Conservation (phyloP, 1,284 basidiomycete genomes). For the Sporisorium sorghi region DNA sequence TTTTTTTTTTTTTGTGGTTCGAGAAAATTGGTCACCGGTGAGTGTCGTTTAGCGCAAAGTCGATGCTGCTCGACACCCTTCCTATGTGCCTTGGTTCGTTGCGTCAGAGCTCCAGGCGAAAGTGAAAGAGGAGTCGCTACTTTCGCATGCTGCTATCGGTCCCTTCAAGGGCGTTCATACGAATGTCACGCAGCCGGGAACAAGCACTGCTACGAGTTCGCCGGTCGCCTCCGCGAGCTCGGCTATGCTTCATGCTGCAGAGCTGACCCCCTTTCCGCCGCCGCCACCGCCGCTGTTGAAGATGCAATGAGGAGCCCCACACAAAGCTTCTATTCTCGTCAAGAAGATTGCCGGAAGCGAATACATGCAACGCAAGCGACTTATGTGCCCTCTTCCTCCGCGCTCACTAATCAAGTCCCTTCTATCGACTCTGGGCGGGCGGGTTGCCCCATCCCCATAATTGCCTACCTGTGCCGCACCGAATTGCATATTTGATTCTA, state of each 20-base stretch:
- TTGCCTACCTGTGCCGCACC: too few species aligned
- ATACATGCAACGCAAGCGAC: not conserved
- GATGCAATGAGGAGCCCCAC: constrained; percentile 1
- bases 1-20: not conserved
- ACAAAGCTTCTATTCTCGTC: not conserved
- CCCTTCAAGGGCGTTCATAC: too few species aligned
- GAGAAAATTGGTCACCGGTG: not conserved
- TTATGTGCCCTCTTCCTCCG: not conserved
- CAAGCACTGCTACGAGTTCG: not conserved
- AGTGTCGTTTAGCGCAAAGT: not conserved
- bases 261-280: not conserved
- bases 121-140: not conserved
- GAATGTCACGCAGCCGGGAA: too few species aligned
- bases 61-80: not conserved
- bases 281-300: not conserved
- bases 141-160: too few species aligned
- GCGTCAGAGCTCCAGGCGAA: too few species aligned
- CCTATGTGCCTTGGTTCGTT: not conserved
- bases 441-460: too few species aligned
- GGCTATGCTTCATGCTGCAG: constrained; percentile 1
- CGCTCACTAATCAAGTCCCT: too few species aligned
- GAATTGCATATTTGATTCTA: too few species aligned
- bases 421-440: too few species aligned
- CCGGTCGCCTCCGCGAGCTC: constrained; percentile 6
- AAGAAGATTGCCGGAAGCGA: not conserved